Evolutionary conservation across 192 early-diverging fungal genomes (phyloP), one percentile per base, ranked within the genome.

Genomic region (Rhizoclosmatium sp.): DNA sequence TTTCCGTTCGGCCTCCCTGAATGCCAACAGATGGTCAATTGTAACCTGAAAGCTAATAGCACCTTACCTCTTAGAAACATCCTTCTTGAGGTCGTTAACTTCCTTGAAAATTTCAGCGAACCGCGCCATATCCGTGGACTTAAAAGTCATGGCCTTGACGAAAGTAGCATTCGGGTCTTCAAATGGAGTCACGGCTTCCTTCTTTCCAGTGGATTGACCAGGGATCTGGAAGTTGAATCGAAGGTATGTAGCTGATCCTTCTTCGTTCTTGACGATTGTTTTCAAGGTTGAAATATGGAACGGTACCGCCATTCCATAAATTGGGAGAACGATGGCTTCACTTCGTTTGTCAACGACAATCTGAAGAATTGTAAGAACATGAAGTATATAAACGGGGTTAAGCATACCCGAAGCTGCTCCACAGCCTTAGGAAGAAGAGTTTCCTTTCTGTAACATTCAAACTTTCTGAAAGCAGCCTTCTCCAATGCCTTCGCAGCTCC

Each of bases 271-370:
- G 83, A 89, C 92, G 4, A 94, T 92, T 81, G 94, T 98, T 79
- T 99, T 98, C 48, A 99, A 80, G 2, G 96, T 96, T 12, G 95
- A 94, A 70, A 99, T 94, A 82, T 99, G 98, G 89, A 99, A 98
- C 44, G 98, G 98, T 14, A 99, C 98, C 2, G 97, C 92, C 82
- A 94, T 90, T 23, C 97, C 97, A 80, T 97, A 97, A 51, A 99
- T 93, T 4, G 98, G 98, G 60, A 98, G 84, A 51, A 99, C 91
- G 59, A 99, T 88, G 3, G 97, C 89, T 56, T 98, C 94, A 49
- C 90, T 92, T 46, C 91, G 90, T 67, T 89, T 86, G 85, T 99
- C 98, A 0, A 99, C 95, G 54, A 94, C 75, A 80, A 99, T 98
- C 92, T 94, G 80, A 42, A 41, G 2, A 72, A 79, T 75, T 68